Base-by-base conservation (phyloP, 352 stramenopile genomes). In the Phytophthora tubulina region DNA sequence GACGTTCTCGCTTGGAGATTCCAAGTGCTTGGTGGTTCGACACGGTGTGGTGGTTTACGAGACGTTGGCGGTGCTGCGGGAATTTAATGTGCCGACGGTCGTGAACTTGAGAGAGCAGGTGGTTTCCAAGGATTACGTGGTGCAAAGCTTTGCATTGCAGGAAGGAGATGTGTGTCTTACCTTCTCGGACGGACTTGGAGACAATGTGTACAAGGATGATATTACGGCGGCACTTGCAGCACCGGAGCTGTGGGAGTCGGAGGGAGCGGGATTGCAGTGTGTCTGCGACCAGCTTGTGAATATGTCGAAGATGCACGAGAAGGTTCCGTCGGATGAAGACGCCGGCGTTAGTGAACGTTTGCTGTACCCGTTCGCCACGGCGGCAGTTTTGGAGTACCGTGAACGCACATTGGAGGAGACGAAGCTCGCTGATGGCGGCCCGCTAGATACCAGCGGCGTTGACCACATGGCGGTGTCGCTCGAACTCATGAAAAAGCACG, bases 121-220 rank as follows among this genome's bases (percentile, higher is more conserved):
- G 46, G 60, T 80, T 52, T 52, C 53, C 9, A 80, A 78, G 17
- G 85, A 93, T 41, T 95, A 91, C 41, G 75, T 92, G 3, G 82
- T 95, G 46, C 84, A 95, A 72, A 90, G 63, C 63, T 90, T 90
- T 62, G 60, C 72, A 2, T 57, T 95, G 4, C 75, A 80, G 42
- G 53, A 83, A 10, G 67, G 74, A 3, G 88, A 94, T 61, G 53
- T 92, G 10, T 87, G 84, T 70, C 65, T 95, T 13, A 92, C 84
- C 2, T 94, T 95, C 60, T 92, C 84, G 11, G 88, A 95, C 46
- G 88, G 88, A 44, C 49, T 95, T 41, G 84, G 80, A 60, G 88
- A 95, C 60, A 95, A 95, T 55, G 41, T 95, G 31, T 95, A 92
- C 76, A 91, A 92, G 57, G 82, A 92, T 42, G 86, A 95, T 50